A percentile compares a stretch with the other conserved stretches of the same genome.
Evolutionary conservation across 768 basidiomycete species (phyloP).

Genomic region (Podaxis carcinomalis): DNA sequence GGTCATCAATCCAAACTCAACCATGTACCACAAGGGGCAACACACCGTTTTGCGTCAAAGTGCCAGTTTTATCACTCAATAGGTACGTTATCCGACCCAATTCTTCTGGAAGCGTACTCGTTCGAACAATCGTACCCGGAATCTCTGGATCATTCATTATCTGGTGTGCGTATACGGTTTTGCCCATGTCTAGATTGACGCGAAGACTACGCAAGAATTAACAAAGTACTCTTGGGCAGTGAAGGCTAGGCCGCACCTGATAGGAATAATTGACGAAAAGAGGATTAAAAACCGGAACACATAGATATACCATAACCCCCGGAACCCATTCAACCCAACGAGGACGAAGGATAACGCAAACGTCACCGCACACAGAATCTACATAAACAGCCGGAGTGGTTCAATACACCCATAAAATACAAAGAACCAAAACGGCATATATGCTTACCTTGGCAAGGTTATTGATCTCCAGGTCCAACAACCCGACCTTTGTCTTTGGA

Average conservation of each 20-base stretch:
- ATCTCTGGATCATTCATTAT: constrained; percentile 94
- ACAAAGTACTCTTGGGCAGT: background rate
- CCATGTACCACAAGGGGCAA: background rate
- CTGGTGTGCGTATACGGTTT: constrained; percentile 94
- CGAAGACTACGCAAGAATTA: constrained; percentile 59
- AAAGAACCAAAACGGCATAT: background rate
- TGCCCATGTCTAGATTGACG: constrained; percentile 99
- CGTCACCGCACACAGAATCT: constrained; percentile 95
- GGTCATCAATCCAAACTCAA: background rate
- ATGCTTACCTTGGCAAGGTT: constrained; percentile 89
- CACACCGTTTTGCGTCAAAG: constrained; percentile 91
- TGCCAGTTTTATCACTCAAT: constrained; percentile 97
- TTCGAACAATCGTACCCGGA: constrained; percentile 91
- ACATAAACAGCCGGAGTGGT: background rate
- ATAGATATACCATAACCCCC: constrained; percentile 94
- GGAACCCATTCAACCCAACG: constrained; percentile 94
- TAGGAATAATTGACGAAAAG: constrained; percentile 98
- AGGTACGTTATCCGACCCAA: constrained; percentile 94
- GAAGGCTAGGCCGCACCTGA: constrained; percentile 59
- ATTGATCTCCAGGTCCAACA: constrained; percentile 93
- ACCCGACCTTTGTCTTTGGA: constrained; percentile 90
- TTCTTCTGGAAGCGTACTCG: constrained; percentile 97
- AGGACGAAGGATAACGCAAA: constrained; percentile 88
- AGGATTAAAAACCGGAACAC: constrained; percentile 95
- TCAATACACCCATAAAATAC: background rate